phyloP scores from a whole-genome alignment of 2,329 filamentous ascomycete genomes.

The Verticillium zaregamsianum region DNA sequence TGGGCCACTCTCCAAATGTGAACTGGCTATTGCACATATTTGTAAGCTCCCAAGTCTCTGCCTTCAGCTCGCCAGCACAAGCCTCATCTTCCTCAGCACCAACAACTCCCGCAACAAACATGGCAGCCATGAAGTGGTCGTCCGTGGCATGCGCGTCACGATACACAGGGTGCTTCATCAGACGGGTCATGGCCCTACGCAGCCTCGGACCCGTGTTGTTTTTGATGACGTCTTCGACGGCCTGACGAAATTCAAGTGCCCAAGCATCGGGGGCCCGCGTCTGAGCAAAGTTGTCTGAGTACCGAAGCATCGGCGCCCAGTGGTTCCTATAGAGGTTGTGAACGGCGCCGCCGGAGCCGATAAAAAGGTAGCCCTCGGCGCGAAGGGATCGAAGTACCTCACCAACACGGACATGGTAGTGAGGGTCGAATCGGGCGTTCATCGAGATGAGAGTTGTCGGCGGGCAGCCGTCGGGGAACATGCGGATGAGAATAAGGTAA shows the following conservation, averaged over 20 bases:
- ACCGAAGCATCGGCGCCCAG: constrained; percentile 61
- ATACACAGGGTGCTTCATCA: constrained; percentile 66
- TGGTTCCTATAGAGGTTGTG: constrained; percentile 67
- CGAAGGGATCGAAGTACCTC: constrained; percentile 51
- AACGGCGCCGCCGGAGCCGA: constrained; percentile 58
- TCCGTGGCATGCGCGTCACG: constrained; percentile 66
- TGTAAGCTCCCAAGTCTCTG: constrained; percentile 62
- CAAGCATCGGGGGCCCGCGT: constrained; percentile 53
- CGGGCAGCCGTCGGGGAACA: constrained; percentile 63
- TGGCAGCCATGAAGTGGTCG: constrained; percentile 64
- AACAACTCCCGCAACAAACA: constrained; percentile 57
- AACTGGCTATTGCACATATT: constrained; percentile 63
- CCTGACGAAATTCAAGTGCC: constrained; percentile 63
- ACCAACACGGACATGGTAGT: constrained; percentile 49
- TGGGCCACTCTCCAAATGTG: constrained; percentile 39
- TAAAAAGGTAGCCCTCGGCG: constrained; percentile 45
- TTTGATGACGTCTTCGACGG: constrained; percentile 54
- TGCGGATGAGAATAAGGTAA: constrained; percentile 63
- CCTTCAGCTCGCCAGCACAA: constrained; percentile 37
- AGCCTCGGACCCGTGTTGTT: constrained; percentile 44
- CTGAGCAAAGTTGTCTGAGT: constrained; percentile 60
- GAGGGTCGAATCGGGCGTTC: constrained; percentile 34
- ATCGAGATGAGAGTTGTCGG: constrained; percentile 49
- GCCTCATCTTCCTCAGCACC: constrained; percentile 43
- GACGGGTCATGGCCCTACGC: constrained; percentile 49